These are phyloP conservation scores for Cyberlindnera japonica DNA, from an alignment of 805 yeast species.

Conservation along the genomic window DNA sequence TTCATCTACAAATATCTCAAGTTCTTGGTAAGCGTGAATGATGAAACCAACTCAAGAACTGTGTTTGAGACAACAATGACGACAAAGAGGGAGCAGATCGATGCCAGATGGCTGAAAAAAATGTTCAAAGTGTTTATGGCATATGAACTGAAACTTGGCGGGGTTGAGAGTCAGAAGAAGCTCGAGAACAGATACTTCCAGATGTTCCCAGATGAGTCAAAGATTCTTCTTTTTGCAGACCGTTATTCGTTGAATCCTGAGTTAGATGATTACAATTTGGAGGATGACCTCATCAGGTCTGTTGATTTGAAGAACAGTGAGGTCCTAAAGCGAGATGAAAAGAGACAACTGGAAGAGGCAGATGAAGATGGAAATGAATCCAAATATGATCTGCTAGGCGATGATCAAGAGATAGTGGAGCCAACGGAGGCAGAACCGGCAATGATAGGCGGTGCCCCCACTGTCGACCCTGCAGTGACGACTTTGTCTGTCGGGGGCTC, in stretches of 20 bases:
- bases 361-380: neutral
- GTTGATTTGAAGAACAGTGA: slow-evolving; percentile 26
- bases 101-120: slow-evolving; percentile 36
- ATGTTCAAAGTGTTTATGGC: slow-evolving; percentile 57
- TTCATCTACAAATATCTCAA: slow-evolving; percentile 68
- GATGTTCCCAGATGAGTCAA: slow-evolving; percentile 57
- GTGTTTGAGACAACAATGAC: slow-evolving; percentile 70
- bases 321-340: neutral
- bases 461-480: too few relatives aligned
- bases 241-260: slow-evolving; percentile 32
- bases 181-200: slow-evolving; percentile 65
- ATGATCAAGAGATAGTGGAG: slow-evolving; percentile 1
- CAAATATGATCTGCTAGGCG: neutral
- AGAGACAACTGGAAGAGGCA: slow-evolving; percentile 8
- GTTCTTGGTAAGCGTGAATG: slow-evolving; percentile 65
- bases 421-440: too few relatives aligned
- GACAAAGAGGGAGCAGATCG: slow-evolving; percentile 32
- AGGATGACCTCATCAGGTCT: slow-evolving; percentile 25
- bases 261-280: slow-evolving; percentile 13
- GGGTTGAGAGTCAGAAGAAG: slow-evolving; percentile 42
- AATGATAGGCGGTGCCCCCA: too few relatives aligned
- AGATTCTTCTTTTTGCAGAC: slow-evolving; percentile 34
- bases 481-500: slow-evolving; percentile 7
- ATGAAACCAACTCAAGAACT: slow-evolving; percentile 69
- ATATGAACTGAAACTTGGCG: slow-evolving; percentile 68